Evolutionary conservation across 768 basidiomycete species (phyloP), one percentile per base, ranked within the genome.

Genomic region (Baorangia bicolor): DNA sequence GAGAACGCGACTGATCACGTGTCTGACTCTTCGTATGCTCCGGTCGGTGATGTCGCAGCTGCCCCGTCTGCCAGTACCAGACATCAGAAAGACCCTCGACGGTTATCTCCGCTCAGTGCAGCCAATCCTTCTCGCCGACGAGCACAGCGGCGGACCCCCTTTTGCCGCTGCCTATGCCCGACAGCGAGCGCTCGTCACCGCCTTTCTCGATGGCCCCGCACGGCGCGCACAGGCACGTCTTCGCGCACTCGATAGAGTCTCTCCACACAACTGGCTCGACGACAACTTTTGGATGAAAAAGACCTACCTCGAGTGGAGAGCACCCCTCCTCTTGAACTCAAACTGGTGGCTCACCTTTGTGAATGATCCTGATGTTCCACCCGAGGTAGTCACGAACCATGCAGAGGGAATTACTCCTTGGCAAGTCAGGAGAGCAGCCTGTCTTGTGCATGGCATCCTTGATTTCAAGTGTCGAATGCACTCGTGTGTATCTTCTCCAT

Each of bases 331-430:
- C 52, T 74, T 98, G 61, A 88, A 98, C 69, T 95, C 94, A 4
- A 98, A 97, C 66, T 98, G 94, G 94, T 98, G 95, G 95, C 76
- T 97, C 23, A 78, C 92, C 3, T 90, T 94, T 68, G 75, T 79
- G 40, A 86, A 95, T 57, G 94, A 97, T 71, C 66, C 78, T 3
- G 74, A 65, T 20, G 78, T 90, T 40, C 93, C 87, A 9, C 71
- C 66, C 8, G 44, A 64, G 2, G 69, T 74, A 7, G 52, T 71
- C 31, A 60, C 53, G 1, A 62, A 60, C 51, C 40, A 34, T 14
- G 63, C 65, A 50, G 69, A 65, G n/a, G 73, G 73, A 37, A 73
- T 88, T 47, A 89, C 87, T 0, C 79, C 83, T 18, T 94, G 92
- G 92, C 95, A 98, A 70, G 74, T 95, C 46, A 79, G 89, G 64